Conservation (phyloP, 2,329 filamentous ascomycete species). For the Raffaelea ambrosiae region DNA sequence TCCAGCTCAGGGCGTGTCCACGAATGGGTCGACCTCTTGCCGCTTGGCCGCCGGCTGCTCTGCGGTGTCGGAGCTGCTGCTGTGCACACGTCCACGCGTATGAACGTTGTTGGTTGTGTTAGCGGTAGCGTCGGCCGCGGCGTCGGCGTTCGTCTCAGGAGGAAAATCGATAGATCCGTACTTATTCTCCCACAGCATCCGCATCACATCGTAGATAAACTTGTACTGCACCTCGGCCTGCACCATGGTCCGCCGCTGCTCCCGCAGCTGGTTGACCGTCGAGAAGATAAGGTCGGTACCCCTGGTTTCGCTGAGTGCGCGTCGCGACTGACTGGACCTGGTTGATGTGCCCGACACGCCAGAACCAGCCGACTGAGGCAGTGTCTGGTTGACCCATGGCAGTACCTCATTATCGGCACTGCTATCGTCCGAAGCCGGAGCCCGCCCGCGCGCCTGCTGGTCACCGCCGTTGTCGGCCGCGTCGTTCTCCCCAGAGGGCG, state of each 20-base stretch:
- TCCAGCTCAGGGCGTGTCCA: no score
- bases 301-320: neutral
- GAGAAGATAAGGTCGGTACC: constrained; percentile 46
- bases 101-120: neutral
- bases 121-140: neutral
- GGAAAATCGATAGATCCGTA: constrained; percentile 36
- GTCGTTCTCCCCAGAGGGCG: constrained; percentile 28
- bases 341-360: no score
- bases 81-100: neutral
- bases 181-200: constrained; percentile 63
- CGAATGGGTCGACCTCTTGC: constrained; percentile 36
- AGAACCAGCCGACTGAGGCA: no score
- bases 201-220: constrained; percentile 83
- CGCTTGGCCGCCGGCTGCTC: constrained; percentile 46
- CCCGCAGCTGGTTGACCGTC: constrained; percentile 70
- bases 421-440: no score
- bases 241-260: constrained; percentile 93
- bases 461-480: constrained; percentile 19
- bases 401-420: no score
- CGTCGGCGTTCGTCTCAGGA: constrained; percentile 19
- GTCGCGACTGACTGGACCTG: neutral
- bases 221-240: constrained; percentile 76
- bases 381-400: no score
- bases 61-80: constrained; percentile 4
- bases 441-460: constrained; percentile 11